Evolutionary conservation across 139 green algal species (phyloP), one percentile per base, ranked within the genome.

Genomic region (Desmodesmus armatus): DNA sequence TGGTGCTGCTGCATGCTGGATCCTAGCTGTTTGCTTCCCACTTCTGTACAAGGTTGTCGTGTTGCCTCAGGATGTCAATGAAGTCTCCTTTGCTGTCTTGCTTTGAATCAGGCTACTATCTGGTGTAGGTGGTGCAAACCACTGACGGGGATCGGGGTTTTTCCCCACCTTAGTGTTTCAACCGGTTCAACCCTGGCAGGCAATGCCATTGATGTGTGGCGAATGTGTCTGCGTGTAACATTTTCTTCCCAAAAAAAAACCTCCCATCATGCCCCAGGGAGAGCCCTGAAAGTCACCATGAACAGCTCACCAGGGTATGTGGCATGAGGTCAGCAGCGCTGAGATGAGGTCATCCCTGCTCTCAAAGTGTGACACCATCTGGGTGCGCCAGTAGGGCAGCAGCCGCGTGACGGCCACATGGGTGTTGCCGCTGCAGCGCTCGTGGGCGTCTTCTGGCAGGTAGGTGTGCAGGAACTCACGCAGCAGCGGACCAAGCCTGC

Each of bases 251-350:
- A 55, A 55, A 9, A 55, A 23, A 13, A 9, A 55, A 55, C 9
- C 47, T 55, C 9, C 47, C 47, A 55, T 55, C 9, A 9, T 13
- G 9, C 47, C 9, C 47, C 47, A 55, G 47, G 9, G 13, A 55
- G 9, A 55, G 13, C 9, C 47, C 47, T 23, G 9, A 55, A 55
- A 13, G 9, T 23, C 9, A 13, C 47, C 47, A 70, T 70, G 7
- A 40, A 85, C 76, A 49, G 91, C 89, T 74, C 81, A 94, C 83
- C 89, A 87, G 39, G 95, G 90, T 85, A 97, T 94, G 88, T 98
- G 96, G 78, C 92, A 98, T 11, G 85, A 93, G 3, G 95, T 95
- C 31, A 98, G 75, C 40, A 98, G 89, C 3, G 92, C 87, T 1
- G 85, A 37, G 23, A 98, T 94, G 5, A 98, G 78, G 69, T 98